Conservation (phyloP, 495 filamentous ascomycete genomes). For the Aeminium ludgeri region DNA sequence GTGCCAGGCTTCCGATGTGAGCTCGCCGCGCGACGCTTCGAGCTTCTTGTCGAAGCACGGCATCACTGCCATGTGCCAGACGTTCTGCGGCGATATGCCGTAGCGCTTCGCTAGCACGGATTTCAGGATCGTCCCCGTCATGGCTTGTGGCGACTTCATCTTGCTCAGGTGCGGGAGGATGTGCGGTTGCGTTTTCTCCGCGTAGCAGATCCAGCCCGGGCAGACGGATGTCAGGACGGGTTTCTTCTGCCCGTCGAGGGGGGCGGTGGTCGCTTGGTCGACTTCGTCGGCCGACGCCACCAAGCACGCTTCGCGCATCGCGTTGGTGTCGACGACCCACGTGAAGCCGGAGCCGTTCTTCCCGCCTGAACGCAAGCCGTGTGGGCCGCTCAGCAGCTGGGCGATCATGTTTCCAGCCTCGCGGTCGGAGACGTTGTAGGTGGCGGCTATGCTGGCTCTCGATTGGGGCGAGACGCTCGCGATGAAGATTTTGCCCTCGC, state of each 20-base stretch:
- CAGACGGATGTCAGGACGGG: conserved; percentile 84
- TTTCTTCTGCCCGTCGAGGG: conserved; percentile 32
- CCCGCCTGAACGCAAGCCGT: conserved; percentile 52
- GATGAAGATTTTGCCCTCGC: conserved; percentile 53
- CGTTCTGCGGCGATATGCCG: conserved; percentile 54
- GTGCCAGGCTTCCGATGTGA: conserved; percentile 67
- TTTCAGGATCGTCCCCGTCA: conserved; percentile 79
- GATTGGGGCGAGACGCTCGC: conserved; percentile 86
- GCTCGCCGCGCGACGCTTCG: conserved; percentile 80
- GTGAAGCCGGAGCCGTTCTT: conserved; percentile 59
- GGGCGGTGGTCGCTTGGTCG: conserved; percentile 15
- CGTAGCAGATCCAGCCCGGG: conserved; percentile 97
- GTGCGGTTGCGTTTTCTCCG: conserved; percentile 90
- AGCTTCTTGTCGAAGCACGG: conserved; percentile 99
- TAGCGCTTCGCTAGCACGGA: conserved; percentile 55
- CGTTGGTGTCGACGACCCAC: conserved; percentile 77
- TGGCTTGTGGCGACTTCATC: conserved; percentile 84
- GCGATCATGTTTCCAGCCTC: conserved; percentile 68
- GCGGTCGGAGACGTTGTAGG: conserved; percentile 51
- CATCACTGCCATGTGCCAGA: conserved; percentile 93
- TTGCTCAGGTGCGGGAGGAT: conserved; percentile 80
- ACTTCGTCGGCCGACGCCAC: conserved; percentile 68
- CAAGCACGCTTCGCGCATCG: conserved; percentile 57
- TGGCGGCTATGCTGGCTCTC: conserved; percentile 70
- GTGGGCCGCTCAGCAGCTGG: conserved; percentile 54